These are phyloP conservation scores for Balakata baccata DNA, from an alignment of 345 rosid species.

Conservation along the genomic window DNA sequence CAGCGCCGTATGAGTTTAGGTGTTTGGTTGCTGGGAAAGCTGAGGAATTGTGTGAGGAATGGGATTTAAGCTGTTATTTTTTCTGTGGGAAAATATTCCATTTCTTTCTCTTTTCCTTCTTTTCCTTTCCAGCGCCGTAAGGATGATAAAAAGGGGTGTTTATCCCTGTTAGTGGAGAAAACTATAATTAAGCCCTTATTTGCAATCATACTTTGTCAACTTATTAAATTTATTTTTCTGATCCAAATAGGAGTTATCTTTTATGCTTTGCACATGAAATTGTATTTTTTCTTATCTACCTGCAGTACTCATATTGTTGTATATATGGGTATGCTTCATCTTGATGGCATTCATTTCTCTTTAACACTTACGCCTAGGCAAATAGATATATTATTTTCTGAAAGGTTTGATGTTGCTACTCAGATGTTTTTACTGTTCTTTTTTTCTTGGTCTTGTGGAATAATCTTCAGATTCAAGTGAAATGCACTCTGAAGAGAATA, in stretches of 20 bases:
- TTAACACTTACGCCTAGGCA: neutral
- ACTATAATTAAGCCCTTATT: neutral
- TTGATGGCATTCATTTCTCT: neutral
- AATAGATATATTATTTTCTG: neutral
- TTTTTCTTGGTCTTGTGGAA: conserved; percentile 6
- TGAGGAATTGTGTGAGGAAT: neutral
- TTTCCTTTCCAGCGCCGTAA: no score
- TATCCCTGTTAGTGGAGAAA: neutral
- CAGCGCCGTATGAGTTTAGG: neutral
- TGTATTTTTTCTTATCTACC: neutral
- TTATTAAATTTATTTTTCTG: neutral
- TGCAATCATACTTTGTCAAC: neutral
- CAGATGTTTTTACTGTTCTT: neutral
- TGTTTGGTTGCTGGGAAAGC: conserved; percentile 24
- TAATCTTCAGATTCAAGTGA: conserved; percentile 53
- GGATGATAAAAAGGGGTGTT: neutral
- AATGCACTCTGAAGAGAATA: conserved; percentile 56
- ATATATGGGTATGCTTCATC: neutral
- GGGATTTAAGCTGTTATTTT: neutral
- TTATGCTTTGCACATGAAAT: neutral
- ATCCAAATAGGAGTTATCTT: neutral
- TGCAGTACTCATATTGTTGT: neutral
- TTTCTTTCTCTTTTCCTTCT: neutral
- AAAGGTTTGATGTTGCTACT: neutral
- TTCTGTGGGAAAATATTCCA: neutral